Evolutionary conservation across 169 alveolate species (phyloP).

Genomic region (Plasmodium adleri): DNA sequence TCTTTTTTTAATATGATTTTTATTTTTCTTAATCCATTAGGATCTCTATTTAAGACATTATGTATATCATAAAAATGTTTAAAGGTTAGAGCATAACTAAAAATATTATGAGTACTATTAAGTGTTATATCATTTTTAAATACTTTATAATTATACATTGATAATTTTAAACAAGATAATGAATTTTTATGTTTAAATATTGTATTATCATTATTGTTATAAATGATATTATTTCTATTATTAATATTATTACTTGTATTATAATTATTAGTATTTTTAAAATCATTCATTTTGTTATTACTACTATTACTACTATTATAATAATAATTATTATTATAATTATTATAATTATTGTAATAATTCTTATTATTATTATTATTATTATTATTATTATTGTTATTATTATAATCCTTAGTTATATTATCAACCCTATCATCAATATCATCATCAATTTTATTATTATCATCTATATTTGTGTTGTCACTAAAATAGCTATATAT

Average conservation of each 20-base stretch:
- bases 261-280: slow-evolving; percentile 6
- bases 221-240: slow-evolving; percentile 7
- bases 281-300: no score
- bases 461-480: slow-evolving; percentile 7
- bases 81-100: slow-evolving; percentile 22
- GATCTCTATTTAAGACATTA: slow-evolving; percentile 58
- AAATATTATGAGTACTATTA: background rate
- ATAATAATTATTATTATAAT: no score
- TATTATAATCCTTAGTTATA: no score
- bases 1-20: slow-evolving; percentile 64
- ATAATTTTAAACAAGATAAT: slow-evolving; percentile 6
- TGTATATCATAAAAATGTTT: slow-evolving; percentile 61
- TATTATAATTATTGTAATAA: no score
- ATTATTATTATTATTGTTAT: no score
- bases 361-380: no score
- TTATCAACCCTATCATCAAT: no score
- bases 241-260: slow-evolving; percentile 11
- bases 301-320: no score
- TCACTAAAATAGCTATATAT: slow-evolving; percentile 34
- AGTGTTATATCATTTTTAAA: slow-evolving; percentile 8
- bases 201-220: background rate
- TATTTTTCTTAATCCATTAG: slow-evolving; percentile 66
- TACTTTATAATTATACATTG: slow-evolving; percentile 32
- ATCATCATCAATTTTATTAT: no score
- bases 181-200: background rate